phyloP scores from a whole-genome alignment of 2,329 filamentous ascomycete genomes.

The Diplodia mutila region DNA sequence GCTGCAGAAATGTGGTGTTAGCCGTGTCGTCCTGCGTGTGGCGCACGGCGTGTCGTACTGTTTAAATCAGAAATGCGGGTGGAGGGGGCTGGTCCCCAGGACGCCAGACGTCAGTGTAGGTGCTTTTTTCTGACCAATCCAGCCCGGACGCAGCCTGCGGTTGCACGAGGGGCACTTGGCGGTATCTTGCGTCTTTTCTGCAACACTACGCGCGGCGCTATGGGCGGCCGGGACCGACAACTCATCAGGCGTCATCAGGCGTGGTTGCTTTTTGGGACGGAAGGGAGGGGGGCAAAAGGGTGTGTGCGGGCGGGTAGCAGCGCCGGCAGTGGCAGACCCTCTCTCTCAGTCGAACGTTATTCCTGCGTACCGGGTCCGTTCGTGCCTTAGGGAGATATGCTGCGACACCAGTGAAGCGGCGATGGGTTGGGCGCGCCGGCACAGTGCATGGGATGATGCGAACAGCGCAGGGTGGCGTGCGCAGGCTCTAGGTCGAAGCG shows the following conservation, averaged over 20 bases:
- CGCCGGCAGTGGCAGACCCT: background rate
- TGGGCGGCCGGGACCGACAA: slow-evolving; percentile 13
- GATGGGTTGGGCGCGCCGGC: slow-evolving; percentile 1
- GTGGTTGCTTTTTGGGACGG: background rate
- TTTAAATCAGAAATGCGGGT: background rate
- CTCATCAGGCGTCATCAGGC: slow-evolving; percentile 9
- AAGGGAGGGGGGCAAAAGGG: background rate
- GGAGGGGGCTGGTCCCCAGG: background rate
- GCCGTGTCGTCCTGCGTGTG: too few species aligned
- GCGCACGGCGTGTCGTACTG: background rate
- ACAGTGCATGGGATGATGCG: slow-evolving; percentile 15
- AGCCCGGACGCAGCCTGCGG: background rate
- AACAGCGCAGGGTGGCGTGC: background rate
- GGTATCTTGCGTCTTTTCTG: background rate
- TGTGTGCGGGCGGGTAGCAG: background rate
- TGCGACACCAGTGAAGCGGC: slow-evolving; percentile 15
- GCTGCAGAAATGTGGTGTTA: slow-evolving; percentile 16
- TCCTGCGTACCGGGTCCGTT: background rate
- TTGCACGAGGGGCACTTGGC: slow-evolving; percentile 4
- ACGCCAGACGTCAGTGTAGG: background rate
- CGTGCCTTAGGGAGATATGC: slow-evolving; percentile 5
- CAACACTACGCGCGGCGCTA: slow-evolving; percentile 6
- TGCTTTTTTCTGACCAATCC: background rate
- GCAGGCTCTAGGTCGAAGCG: background rate
- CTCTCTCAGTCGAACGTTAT: background rate